Base-by-base conservation (phyloP, 306 rosid species). In the Cicer cuneatum region DNA sequence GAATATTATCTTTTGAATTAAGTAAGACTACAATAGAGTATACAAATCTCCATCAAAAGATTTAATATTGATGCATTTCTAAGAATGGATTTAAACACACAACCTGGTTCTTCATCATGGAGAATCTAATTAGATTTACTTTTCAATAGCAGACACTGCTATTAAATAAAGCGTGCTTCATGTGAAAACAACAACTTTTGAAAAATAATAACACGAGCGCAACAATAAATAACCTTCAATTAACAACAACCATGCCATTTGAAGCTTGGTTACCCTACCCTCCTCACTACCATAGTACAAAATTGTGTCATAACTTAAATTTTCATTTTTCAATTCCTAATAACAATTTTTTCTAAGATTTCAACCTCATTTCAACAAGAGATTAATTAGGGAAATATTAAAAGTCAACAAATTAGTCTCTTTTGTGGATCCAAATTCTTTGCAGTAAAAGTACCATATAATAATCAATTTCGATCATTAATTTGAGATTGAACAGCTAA, bases 201-300 rank as follows among this genome's bases (percentile, higher is more conserved):
- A 11, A 48, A 60, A 61, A 58, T 29, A 63, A 68, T 15, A 69
- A 45, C 66, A 72, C 51, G 33, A 73, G 42, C 70, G 79, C 29
- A 80, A 70, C 81, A 40, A 73, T 48, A 74, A 40, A 73, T 53
- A 73, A 53, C 68, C 53, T 77, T 62, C 37, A 76, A 79, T 71
- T 74, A 67, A 73, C 8, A 67, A 73, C 8, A 79, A 66, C 16
- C 15, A 62, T 59, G 62, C 35, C 69, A 62, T 67, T 43, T 35
- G 54, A 70, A 58, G 74, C 74, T 9, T 40, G 65, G 78, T 68
- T 42, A 77, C 82, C 68, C 40, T 69, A 59, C 70, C 71, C 33
- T 62, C 78, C 39, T 47, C 51, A 49, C 65, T 64, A 74, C 81
- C 59, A 71, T 49, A 73, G 13, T 57, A 39, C 76, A 84, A 77